phyloP scores from a whole-genome alignment of 305 asterid genomes.

The Solanum hybrid region DNA sequence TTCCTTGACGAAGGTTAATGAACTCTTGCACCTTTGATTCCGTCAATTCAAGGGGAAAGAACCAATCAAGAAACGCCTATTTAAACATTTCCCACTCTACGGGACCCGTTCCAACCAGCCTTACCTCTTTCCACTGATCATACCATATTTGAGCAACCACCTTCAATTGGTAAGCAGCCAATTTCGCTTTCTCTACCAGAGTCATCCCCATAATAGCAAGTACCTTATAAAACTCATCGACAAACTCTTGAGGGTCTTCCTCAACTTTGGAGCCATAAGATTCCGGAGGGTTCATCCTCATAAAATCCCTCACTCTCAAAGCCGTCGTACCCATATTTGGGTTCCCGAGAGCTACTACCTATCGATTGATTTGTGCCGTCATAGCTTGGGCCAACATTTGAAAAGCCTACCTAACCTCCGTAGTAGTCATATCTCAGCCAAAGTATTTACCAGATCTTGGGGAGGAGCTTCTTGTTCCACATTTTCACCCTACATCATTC shows the following conservation, averaged over 20 bases:
- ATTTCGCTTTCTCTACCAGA: not conserved
- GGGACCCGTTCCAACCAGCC: not conserved
- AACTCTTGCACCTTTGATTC: not conserved
- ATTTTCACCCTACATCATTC: not conserved
- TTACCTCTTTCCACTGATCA: too few relatives aligned
- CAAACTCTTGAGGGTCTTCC: not conserved
- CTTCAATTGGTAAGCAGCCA: not conserved
- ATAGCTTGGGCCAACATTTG: not conserved
- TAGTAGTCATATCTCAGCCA: not conserved
- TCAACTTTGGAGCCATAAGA: not conserved
- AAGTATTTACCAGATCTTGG: not conserved
- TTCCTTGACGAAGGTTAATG: not conserved
- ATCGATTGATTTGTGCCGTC: not conserved
- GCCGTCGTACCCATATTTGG: not conserved
- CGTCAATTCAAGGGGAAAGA: not conserved
- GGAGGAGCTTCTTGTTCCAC: not conserved
- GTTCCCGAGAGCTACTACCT: not conserved
- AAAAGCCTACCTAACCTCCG: not conserved
- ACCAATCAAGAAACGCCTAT: not conserved
- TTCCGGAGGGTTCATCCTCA: not conserved
- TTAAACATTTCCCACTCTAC: not conserved
- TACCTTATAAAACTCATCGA: not conserved
- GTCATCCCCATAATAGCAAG: not conserved
- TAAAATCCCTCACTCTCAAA: not conserved
- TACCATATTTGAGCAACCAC: not conserved